Percentiles rank a stretch among this genome's conserved stretches.
These are phyloP conservation scores for Hypoxylon sp. DNA, from an alignment of 2,329 filamentous ascomycete genomes.

Conservation along the genomic window DNA sequence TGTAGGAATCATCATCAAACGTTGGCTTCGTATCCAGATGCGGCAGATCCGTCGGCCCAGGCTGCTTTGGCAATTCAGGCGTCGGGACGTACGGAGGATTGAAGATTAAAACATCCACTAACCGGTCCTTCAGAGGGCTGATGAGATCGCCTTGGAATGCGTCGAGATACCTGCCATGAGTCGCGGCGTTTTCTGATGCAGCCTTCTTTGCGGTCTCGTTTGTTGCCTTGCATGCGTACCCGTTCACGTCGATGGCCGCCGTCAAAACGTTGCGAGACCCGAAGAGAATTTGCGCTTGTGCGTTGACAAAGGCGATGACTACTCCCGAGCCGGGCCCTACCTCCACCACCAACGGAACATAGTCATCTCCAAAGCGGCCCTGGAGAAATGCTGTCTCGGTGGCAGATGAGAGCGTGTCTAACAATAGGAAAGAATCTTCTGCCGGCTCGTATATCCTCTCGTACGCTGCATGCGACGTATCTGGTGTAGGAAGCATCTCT, in stretches of 20 bases:
- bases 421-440: constrained; percentile 94
- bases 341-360: constrained; percentile 80
- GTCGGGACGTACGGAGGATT: constrained; percentile 98
- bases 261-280: constrained; percentile 79
- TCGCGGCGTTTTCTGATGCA: constrained; percentile 53
- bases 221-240: constrained; percentile 84
- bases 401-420: constrained; percentile 87
- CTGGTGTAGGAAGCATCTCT: constrained; percentile 90
- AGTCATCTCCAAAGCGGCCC: constrained; percentile 66
- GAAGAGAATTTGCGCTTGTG: constrained; percentile 81
- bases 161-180: constrained; percentile 71
- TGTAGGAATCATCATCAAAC: constrained; percentile 86
- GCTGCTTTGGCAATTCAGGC: constrained; percentile 74
- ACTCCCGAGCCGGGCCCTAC: constrained; percentile 93
- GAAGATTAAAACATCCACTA: constrained; percentile 90
- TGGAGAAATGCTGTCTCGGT: constrained; percentile 79
- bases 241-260: constrained; percentile 87
- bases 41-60: constrained; percentile 51
- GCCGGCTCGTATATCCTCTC: constrained; percentile 93
- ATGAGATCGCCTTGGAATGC: constrained; percentile 80
- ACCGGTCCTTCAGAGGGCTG: constrained; percentile 68
- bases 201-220: constrained; percentile 74
- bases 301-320: constrained; percentile 88
- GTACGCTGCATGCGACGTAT: constrained; percentile 91
- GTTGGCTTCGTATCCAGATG: constrained; percentile 52